Base-by-base conservation (phyloP, 495 filamentous ascomycete genomes). In the Hypoxylon cercidicola region DNA sequence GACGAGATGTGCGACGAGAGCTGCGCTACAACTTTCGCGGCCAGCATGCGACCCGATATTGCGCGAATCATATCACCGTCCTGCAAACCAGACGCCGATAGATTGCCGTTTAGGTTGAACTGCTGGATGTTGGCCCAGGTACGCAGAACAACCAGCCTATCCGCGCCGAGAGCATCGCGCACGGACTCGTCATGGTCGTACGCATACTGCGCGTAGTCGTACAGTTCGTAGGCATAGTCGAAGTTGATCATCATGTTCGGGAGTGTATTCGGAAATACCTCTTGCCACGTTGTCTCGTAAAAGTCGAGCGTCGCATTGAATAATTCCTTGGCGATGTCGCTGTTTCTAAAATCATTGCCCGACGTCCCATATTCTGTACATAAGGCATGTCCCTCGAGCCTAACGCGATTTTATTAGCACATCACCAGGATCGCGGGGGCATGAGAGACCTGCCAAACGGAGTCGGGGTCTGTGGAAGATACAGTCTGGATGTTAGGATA, bases 21-120 rank as follows among this genome's bases (percentile, higher is more conserved):
- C 39, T 72, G 61, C 3, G 60, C 23, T 3, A 73, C 39, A 0
- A 74, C 70, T 25, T 72, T 69, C 19, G 61, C 54, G 0, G 73
- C 76, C 37, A 82, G 73, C n/a, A 72, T 79, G 16, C 77, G 77
- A 1, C 78, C 79, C 3, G 77, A 66, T 15, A 82, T 68, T 19
- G 75, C 71, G 13, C 72, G 71, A 46, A 78, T 75, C 68, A 69
- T 73, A 65, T 79, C 74, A 6, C 73, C 75, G 13, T 67, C 21
- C 1, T 46, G 47, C n/a, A 23, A 35, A 0, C 68, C 72, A 0
- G 64, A 72, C 4, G 60, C 68, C n/a, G 77, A 55, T 10, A 75
- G 52, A 62, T 79, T 71, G 4, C 59, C 77, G 37, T 81, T 75
- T 7, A 69, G 69, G 55, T 66, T 56, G 1, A 68, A 55, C 69